Evolutionary conservation across 2,329 filamentous ascomycete genomes (phyloP).

Genomic region (Cladosporium cucumerinum): DNA sequence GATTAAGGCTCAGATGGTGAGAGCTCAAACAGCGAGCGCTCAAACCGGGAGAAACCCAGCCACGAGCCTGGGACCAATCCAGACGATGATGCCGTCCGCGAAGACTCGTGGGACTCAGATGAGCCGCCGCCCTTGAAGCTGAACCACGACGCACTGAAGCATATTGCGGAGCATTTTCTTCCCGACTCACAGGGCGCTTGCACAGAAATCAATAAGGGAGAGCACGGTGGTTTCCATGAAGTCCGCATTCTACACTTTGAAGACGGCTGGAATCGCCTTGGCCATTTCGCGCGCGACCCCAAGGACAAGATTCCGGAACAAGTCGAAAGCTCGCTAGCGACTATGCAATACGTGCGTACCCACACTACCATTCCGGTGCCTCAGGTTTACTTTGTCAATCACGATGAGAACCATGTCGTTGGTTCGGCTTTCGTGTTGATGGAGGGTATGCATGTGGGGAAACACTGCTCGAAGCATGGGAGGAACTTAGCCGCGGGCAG

Average conservation of each 20-base stretch:
- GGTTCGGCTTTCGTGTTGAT: slow-evolving; percentile 20
- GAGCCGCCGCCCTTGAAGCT: slow-evolving; percentile 1
- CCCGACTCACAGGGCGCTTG: slow-evolving; percentile 16
- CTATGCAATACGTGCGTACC: slow-evolving; percentile 15
- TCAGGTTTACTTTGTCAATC: slow-evolving; percentile 18
- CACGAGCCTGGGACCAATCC: not conserved
- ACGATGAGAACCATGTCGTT: slow-evolving; percentile 18
- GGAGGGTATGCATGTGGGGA: slow-evolving; percentile 15
- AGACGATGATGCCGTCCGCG: not conserved
- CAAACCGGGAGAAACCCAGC: not conserved
- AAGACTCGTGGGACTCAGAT: not conserved
- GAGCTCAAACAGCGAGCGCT: not conserved
- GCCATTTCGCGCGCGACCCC: slow-evolving; percentile 16
- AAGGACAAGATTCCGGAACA: slow-evolving; percentile 3
- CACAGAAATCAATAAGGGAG: not conserved
- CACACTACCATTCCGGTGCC: slow-evolving; percentile 21
- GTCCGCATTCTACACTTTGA: slow-evolving; percentile 15
- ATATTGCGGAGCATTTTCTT: slow-evolving; percentile 17
- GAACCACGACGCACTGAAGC: slow-evolving; percentile 21
- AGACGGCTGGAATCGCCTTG: slow-evolving; percentile 21
- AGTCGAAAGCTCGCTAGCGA: slow-evolving; percentile 19
- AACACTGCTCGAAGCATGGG: slow-evolving; percentile 12
- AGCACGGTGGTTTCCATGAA: slow-evolving; percentile 13
- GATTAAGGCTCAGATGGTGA: not conserved
- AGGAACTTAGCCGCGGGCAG: slow-evolving; percentile 8